Evolutionary conservation across 2,329 filamentous ascomycete genomes (phyloP), one percentile per base, ranked within the genome.

Genomic region (Coleophoma crateriformis): DNA sequence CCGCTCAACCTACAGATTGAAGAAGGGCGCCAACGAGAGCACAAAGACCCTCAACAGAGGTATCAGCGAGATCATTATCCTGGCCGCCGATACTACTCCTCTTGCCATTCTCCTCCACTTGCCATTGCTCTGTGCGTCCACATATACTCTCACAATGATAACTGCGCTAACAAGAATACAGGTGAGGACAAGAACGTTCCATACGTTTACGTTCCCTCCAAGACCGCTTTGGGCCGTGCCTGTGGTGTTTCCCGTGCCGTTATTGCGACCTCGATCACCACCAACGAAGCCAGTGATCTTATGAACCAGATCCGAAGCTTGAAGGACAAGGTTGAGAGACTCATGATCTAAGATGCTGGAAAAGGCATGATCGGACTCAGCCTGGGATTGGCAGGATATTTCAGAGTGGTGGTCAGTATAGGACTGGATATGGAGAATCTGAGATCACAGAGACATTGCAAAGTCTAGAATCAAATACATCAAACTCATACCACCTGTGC

Each of bases 301-400:
- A 88, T 85, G 70, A 81, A 82, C 64, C 90, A 95, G 78, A 96
- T 97, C 71, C 81, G 87, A 62, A 79, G 84, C 58, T 78, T 96
- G 65, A 95, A 92, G 78, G 88, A 95, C 73, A 95, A 96, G 83
- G 88, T 97, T 49, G 92, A 97, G 80, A 82, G 91, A 63, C 80
- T 96, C 60, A 90, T 92, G 77, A 96, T 96, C 74, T 96, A 85
- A 81, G 43, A 27, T 20, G 14, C 20, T 45, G 41, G 11, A 44
- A 32, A 27, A 44, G 15, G 22, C 41, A 44, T 46, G 32, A 34
- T 39, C 17, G 35, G 39, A 42, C 39, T 32, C 32, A 15, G 41
- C 15, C 8, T 17, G 39, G 17, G 11, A 17, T 41, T 6, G 4
- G 19, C 22, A 15, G 17, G 39, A 19, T 20, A 20, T 41, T 22